Percentiles rank a stretch among this genome's conserved stretches.
Conservation (phyloP, 1,139 yeast genomes). For the Blastobotrys malaysiensis region DNA sequence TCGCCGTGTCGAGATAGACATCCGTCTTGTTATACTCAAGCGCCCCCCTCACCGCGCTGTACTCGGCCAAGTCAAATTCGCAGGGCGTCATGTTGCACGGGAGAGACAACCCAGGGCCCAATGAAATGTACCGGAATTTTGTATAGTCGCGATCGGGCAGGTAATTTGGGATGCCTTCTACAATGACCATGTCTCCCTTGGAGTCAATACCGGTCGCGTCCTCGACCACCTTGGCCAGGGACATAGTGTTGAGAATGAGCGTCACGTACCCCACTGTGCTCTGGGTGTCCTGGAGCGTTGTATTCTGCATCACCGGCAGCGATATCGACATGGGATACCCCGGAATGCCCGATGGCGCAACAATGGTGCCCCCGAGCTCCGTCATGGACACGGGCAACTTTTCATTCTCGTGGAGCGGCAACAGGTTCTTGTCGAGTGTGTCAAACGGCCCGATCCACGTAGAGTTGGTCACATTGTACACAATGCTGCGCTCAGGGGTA, state of each 20-base stretch:
- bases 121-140: slow-evolving; percentile 26
- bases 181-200: slow-evolving; percentile 39
- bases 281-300: slow-evolving; percentile 59
- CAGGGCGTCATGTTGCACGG: neutral
- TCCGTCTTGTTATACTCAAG: slow-evolving; percentile 43
- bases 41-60: slow-evolving; percentile 41
- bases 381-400: slow-evolving; percentile 6
- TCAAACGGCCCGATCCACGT: slow-evolving; percentile 16
- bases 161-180: slow-evolving; percentile 18
- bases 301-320: slow-evolving; percentile 66
- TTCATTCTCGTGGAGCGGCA: slow-evolving; percentile 43
- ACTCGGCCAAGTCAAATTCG: slow-evolving; percentile 11
- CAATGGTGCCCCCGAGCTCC: slow-evolving; percentile 23
- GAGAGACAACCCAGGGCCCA: slow-evolving; percentile 27
- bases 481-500: slow-evolving; percentile 43
- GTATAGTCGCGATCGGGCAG: slow-evolving; percentile 13
- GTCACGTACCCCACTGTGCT: slow-evolving; percentile 69
- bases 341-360: slow-evolving; percentile 30
- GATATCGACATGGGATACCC: slow-evolving; percentile 50
- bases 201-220: slow-evolving; percentile 42
- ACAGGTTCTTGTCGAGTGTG: slow-evolving; percentile 34
- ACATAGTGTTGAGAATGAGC: slow-evolving; percentile 54
- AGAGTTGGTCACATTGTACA: slow-evolving; percentile 36
- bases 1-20: slow-evolving; percentile 42
- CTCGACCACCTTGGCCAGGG: slow-evolving; percentile 46